These are phyloP conservation scores for Marasmius oreades DNA, from an alignment of 1,284 basidiomycete genomes.

Conservation along the genomic window DNA sequence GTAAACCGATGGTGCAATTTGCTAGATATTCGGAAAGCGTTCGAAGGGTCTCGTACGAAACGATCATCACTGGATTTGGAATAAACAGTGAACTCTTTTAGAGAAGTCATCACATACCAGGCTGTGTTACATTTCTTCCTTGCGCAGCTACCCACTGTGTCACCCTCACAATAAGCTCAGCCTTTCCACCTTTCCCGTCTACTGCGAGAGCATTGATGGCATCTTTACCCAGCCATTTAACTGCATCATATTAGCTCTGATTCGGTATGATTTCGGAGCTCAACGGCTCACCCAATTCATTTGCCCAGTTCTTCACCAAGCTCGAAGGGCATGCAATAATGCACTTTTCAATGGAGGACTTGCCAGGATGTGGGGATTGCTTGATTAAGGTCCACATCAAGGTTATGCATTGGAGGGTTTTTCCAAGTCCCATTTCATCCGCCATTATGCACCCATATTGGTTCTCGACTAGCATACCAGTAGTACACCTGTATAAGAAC, in stretches of 20 bases:
- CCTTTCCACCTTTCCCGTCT: slow-evolving; percentile 88
- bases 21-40: slow-evolving; percentile 75
- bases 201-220: slow-evolving; percentile 79
- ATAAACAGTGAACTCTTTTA: background rate
- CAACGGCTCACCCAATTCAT: slow-evolving; percentile 75
- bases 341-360: slow-evolving; percentile 92
- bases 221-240: slow-evolving; percentile 91
- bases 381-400: slow-evolving; percentile 97
- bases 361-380: slow-evolving; percentile 88
- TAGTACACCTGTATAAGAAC: slow-evolving; percentile 95
- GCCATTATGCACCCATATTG: slow-evolving; percentile 99
- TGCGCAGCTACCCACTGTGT: slow-evolving; percentile 83
- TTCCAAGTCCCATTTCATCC: slow-evolving; percentile 98
- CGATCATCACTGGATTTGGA: slow-evolving; percentile 85
- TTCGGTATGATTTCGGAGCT: background rate
- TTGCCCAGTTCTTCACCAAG: slow-evolving; percentile 98
- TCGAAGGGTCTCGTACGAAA: slow-evolving; percentile 97
- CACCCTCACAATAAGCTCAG: slow-evolving; percentile 75
- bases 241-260: slow-evolving; percentile 33
- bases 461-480: slow-evolving; percentile 88
- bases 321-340: slow-evolving; percentile 98
- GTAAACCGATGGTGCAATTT: slow-evolving; percentile 80
- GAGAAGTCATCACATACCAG: slow-evolving; percentile 49
- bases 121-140: slow-evolving; percentile 86
- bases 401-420: slow-evolving; percentile 96